Evolutionary conservation across 73 alveolate species (phyloP).

Genomic region (Uronychia setigera): DNA sequence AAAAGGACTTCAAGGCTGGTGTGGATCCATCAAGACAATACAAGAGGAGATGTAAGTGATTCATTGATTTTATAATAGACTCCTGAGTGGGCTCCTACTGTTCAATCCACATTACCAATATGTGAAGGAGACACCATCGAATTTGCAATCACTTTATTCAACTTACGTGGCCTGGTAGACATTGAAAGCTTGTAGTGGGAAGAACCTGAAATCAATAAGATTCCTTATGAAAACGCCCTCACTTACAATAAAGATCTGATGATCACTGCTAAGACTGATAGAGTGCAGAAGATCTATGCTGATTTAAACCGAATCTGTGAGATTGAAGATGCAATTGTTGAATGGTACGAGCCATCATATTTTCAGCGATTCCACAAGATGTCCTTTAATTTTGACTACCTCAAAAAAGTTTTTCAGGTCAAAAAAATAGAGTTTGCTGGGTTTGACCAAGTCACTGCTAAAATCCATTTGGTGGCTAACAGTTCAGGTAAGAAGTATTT

Average conservation of each 20-base stretch:
- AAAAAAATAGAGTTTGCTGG: conserved; percentile 59
- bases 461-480: conserved; percentile 38
- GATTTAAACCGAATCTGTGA: conserved; percentile 69
- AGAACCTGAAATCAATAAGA: conserved; percentile 30
- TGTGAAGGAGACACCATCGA: conserved; percentile 44
- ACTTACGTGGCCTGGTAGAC: conserved; percentile 47
- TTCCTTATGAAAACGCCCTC: conserved; percentile 29
- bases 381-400: conserved; percentile 23
- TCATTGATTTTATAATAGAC: conserved; percentile 1
- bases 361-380: conserved; percentile 10
- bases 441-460: conserved; percentile 44
- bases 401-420: conserved; percentile 24
- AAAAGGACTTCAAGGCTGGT: conserved; percentile 17
- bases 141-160: conserved; percentile 33
- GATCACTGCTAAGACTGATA: conserved; percentile 25
- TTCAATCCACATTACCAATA: not conserved
- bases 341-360: conserved; percentile 68
- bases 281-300: conserved; percentile 48
- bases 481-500: not conserved
- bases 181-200: conserved; percentile 41
- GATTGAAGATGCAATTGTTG: conserved; percentile 69
- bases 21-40: conserved; percentile 32
- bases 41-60: conserved; percentile 4
- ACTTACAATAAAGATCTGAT: conserved; percentile 57
- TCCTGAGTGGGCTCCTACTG: conserved; percentile 12